Percentiles rank a stretch among this genome's conserved stretches.
Evolutionary conservation across 306 rosid species (phyloP).

Genomic region (Astragalus membranaceus): DNA sequence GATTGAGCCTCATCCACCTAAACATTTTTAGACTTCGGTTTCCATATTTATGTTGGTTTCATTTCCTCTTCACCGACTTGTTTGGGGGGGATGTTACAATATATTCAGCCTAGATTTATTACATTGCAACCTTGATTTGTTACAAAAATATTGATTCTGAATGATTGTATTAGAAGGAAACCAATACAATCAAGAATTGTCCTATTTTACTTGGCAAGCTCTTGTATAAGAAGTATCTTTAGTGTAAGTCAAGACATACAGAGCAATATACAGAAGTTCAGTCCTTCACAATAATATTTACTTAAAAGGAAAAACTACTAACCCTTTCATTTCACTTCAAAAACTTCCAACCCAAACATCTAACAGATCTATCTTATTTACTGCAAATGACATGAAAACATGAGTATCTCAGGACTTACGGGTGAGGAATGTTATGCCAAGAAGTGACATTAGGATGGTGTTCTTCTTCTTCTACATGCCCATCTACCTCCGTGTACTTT

Average conservation of each 20-base stretch:
- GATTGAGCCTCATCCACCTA: not conserved
- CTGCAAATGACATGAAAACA: conserved; percentile 1
- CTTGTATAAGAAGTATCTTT: not conserved
- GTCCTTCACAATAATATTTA: not conserved
- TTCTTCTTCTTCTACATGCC: conserved; percentile 25
- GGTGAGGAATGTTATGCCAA: conserved; percentile 91
- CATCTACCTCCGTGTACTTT: conserved; percentile 50
- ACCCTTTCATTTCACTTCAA: not conserved
- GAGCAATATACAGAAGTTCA: not conserved
- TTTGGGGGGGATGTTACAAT: not conserved
- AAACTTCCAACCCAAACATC: not conserved
- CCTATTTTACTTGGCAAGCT: not conserved
- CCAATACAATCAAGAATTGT: not conserved
- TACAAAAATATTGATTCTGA: not conserved
- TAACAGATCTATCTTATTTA: not conserved
- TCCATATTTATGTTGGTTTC: not conserved
- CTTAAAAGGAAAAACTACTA: not conserved
- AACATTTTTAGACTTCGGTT: not conserved
- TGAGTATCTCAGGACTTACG: conserved; percentile 43
- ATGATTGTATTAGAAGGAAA: not conserved
- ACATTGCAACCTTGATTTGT: not conserved
- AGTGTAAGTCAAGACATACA: not conserved
- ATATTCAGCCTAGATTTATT: not conserved
- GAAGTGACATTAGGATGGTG: conserved; percentile 70
- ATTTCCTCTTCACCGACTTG: not conserved